Base-by-base conservation (phyloP, 2,329 filamentous ascomycete species). In the Ophiostoma sp. region DNA sequence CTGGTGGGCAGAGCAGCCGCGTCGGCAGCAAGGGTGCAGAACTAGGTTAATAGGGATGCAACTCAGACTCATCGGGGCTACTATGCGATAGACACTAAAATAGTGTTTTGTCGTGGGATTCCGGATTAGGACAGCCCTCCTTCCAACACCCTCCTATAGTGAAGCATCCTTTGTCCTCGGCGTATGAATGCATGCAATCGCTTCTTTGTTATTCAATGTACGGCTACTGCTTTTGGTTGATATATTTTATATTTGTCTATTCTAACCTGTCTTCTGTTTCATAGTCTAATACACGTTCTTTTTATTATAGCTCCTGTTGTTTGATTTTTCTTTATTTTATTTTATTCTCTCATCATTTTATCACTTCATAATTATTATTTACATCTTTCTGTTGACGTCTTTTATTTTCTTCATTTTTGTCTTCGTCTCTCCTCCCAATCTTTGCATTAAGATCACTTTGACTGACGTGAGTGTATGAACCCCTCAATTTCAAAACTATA, bases 41-140 rank as follows among this genome's bases (percentile, higher is more conserved):
- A 12, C 14, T 12, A 55, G n/a, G 8, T 27, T 55, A 27, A 27
- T 55, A 1, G 12, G 8, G 42, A 44, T 44, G 2, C 7, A 44
- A 47, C 16, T 47, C 4, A 11, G 16, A 14, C 16, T 47, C 12
- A 12, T 47, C 16, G 12, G 5, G 45, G 8, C n/a, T 58, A 1
- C 12, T 40, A 9, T 64, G 8, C 11, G 5, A 8, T 44, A 40
- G 12, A 36, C n/a, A 16, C 40, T 45, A 64, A 5, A 38, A 36
- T 45, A 45, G 14, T 41, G 18, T 27, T 27, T 27, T 27, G 27
- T 45, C 7, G 4, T 64, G 41, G 12, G 4, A 16, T 42, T 64
- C 63, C 63, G 63, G 63, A 64, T 64, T 64, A 42, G 63, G 63
- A 44, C 8, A 44, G 2, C 5, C n/a, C 2, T 42, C 40, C n/a